phyloP scores from a whole-genome alignment of 495 filamentous ascomycete species.

The Hyaloscypha finlandica region DNA sequence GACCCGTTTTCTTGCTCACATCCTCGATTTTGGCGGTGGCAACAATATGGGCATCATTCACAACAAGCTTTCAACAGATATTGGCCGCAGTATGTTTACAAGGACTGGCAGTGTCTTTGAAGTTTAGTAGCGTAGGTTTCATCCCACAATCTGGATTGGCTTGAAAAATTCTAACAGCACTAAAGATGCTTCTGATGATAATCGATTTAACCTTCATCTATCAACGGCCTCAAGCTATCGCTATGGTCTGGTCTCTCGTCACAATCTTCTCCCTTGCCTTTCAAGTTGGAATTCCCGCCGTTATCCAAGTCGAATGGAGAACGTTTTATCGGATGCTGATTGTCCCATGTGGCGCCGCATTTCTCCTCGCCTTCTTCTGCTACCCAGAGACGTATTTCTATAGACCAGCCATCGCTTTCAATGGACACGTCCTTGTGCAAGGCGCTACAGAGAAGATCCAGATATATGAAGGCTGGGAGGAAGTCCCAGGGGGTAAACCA shows the following conservation, averaged over 20 bases:
- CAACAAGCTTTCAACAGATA: conserved; percentile 7
- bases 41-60: conserved; percentile 6
- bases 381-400: conserved; percentile 24
- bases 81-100: conserved; percentile 7
- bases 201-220: conserved; percentile 24
- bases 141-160: too few species aligned
- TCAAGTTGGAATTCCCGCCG: background rate
- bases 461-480: conserved; percentile 17
- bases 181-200: conserved; percentile 14
- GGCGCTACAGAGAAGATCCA: conserved; percentile 11
- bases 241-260: conserved; percentile 7
- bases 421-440: conserved; percentile 20
- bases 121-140: background rate
- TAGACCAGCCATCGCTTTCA: conserved; percentile 20
- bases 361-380: conserved; percentile 18
- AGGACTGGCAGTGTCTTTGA: conserved; percentile 9
- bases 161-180: background rate
- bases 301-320: background rate
- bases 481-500: conserved; percentile 4
- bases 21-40: conserved; percentile 34
- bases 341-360: background rate
- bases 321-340: conserved; percentile 1
- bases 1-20: conserved; percentile 36
- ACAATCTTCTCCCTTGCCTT: background rate
- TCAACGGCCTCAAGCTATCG: conserved; percentile 9